A percentile compares a stretch with the other conserved stretches of the same genome.
These are phyloP conservation scores for Pseudozyma hubeiensis DNA, from an alignment of 1,284 basidiomycete species.

Conservation along the genomic window DNA sequence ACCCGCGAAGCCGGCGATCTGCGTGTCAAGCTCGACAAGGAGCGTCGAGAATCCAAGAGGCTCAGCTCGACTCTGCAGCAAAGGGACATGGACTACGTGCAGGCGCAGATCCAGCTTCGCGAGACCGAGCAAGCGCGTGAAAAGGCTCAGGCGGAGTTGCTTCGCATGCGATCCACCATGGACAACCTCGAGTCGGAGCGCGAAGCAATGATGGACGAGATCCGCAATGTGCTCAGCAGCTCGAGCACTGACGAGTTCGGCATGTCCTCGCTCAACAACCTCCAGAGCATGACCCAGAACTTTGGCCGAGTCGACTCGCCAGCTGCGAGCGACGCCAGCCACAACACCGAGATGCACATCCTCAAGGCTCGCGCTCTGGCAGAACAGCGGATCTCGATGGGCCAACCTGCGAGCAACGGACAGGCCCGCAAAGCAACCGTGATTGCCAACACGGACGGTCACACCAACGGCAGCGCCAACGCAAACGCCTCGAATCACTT, in stretches of 20 bases:
- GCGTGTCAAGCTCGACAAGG: slow-evolving; percentile 83
- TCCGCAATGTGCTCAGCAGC: slow-evolving; percentile 55
- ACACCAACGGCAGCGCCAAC: slow-evolving; percentile 12
- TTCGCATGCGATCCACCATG: slow-evolving; percentile 59
- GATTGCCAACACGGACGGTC: slow-evolving; percentile 9
- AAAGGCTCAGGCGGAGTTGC: slow-evolving; percentile 55
- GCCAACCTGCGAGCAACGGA: slow-evolving; percentile 18
- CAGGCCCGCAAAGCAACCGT: slow-evolving; percentile 19
- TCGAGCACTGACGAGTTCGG: slow-evolving; percentile 44
- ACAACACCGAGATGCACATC: slow-evolving; percentile 56
- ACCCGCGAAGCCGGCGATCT: slow-evolving; percentile 82
- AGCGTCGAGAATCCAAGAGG: slow-evolving; percentile 84
- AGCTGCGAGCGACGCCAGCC: slow-evolving; percentile 39
- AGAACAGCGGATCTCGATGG: slow-evolving; percentile 60
- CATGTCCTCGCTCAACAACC: slow-evolving; percentile 48
- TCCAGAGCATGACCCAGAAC: slow-evolving; percentile 41
- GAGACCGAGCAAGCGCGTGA: slow-evolving; percentile 64
- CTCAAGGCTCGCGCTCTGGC: slow-evolving; percentile 57
- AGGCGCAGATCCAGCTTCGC: slow-evolving; percentile 56
- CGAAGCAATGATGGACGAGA: slow-evolving; percentile 66
- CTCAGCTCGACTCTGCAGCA: slow-evolving; percentile 72
- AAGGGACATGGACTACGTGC: slow-evolving; percentile 59
- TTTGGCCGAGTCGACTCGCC: slow-evolving; percentile 35
- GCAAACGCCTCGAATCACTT: slow-evolving; percentile 47
- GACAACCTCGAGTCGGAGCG: slow-evolving; percentile 58